phyloP scores from a whole-genome alignment of 1,284 basidiomycete species.

The Cryptococcus sp. region DNA sequence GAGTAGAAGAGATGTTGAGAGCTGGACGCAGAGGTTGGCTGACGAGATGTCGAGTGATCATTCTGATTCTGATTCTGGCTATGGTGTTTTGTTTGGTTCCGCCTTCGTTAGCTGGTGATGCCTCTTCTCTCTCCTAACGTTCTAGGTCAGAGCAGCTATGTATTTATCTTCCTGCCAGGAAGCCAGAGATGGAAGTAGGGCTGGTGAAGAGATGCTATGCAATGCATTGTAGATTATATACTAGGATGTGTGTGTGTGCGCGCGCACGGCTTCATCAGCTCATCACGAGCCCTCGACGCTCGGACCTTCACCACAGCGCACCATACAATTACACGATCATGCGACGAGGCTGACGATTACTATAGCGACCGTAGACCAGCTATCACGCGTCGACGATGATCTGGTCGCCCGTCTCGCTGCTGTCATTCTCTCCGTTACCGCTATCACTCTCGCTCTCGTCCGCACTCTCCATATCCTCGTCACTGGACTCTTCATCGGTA shows the following conservation, averaged over 20 bases:
- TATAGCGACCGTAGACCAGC: background rate
- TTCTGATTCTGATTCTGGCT: no score
- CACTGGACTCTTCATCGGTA: background rate
- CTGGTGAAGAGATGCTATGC: no score
- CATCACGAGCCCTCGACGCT: background rate
- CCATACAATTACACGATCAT: constrained; percentile 1
- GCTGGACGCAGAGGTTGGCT: no score
- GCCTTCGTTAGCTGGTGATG: no score
- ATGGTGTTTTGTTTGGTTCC: no score
- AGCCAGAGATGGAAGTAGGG: no score
- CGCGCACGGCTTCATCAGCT: background rate
- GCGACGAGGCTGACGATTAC: background rate
- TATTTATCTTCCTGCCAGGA: no score
- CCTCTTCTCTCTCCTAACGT: no score
- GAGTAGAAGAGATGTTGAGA: no score
- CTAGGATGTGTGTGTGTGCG: background rate
- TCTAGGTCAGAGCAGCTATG: no score
- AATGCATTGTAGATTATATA: no score
- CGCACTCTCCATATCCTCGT: background rate
- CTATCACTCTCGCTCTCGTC: constrained; percentile 1
- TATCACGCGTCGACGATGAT: constrained; percentile 8
- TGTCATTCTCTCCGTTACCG: constrained; percentile 12
- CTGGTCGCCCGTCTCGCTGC: constrained; percentile 7
- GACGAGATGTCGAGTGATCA: no score
- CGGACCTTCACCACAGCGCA: background rate